Percentiles rank a stretch among this genome's conserved stretches.
These are phyloP conservation scores for Arthrinium puccinioides DNA, from an alignment of 2,329 filamentous ascomycete genomes.

Conservation along the genomic window DNA sequence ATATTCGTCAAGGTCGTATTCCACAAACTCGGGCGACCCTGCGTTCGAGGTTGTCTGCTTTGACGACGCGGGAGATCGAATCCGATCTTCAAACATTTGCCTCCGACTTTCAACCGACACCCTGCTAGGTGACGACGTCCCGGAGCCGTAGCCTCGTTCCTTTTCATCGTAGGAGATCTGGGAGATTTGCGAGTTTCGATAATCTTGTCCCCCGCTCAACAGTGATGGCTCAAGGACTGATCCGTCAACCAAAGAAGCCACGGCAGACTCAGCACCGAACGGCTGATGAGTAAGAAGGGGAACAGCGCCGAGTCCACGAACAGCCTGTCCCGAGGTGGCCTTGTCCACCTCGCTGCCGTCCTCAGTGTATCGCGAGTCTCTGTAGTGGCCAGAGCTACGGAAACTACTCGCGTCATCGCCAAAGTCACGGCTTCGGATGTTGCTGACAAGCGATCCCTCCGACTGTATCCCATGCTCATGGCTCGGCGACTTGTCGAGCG, in stretches of 20 bases:
- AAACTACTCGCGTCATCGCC: slow-evolving; percentile 53
- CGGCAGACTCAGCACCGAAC: slow-evolving; percentile 74
- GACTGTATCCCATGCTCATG: slow-evolving; percentile 39
- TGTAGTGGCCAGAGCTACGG: slow-evolving; percentile 46
- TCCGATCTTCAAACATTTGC: slow-evolving; percentile 20
- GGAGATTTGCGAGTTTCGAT: slow-evolving; percentile 25
- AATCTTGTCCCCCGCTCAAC: slow-evolving; percentile 51
- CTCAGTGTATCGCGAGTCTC: slow-evolving; percentile 42
- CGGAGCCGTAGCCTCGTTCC: slow-evolving; percentile 11
- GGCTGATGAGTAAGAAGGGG: slow-evolving; percentile 69
- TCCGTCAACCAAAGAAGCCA: slow-evolving; percentile 78
- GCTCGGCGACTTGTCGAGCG: slow-evolving; percentile 50
- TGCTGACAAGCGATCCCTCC: slow-evolving; percentile 48
- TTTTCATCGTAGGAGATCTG: slow-evolving; percentile 18
- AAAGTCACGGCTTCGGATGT: slow-evolving; percentile 40
- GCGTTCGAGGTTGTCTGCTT: slow-evolving; percentile 16
- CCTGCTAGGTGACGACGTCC: slow-evolving; percentile 34
- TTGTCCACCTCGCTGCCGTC: slow-evolving; percentile 49
- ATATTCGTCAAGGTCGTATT: slow-evolving; percentile 53
- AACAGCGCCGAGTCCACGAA: slow-evolving; percentile 65
- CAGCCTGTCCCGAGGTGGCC: slow-evolving; percentile 58
- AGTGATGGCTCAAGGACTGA: slow-evolving; percentile 63
- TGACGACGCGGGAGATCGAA: slow-evolving; percentile 11
- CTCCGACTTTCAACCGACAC: slow-evolving; percentile 28
- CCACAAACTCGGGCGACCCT: slow-evolving; percentile 41